These are phyloP conservation scores for Colletotrichum sp. DNA, from an alignment of 2,329 filamentous ascomycete genomes.

Conservation along the genomic window DNA sequence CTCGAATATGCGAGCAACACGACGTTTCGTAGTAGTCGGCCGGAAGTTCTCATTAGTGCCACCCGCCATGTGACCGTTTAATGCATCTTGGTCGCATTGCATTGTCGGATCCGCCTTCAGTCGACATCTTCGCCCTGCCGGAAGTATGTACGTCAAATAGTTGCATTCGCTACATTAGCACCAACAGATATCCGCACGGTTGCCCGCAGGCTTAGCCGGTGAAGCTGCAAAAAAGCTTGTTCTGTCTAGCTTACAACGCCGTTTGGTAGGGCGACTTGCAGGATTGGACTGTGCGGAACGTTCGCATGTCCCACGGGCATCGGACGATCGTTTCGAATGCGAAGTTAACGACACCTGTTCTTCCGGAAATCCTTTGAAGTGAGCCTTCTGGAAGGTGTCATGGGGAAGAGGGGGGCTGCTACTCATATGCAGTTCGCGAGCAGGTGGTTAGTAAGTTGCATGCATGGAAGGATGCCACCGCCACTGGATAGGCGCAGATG, in stretches of 20 bases:
- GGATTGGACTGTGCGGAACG: not conserved
- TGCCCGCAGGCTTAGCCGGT: not conserved
- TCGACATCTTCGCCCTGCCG: not conserved
- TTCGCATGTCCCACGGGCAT: not conserved
- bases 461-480: not conserved
- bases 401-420: not conserved
- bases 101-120: not conserved
- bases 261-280: not conserved
- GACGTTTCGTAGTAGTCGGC: not conserved
- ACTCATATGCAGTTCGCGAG: not conserved
- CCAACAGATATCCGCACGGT: conserved; percentile 1
- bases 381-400: not conserved
- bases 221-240: not conserved
- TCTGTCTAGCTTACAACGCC: not conserved
- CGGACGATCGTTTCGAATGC: conserved; percentile 21
- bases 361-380: not conserved
- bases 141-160: not conserved
- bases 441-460: not conserved
- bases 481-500: not conserved
- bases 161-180: not conserved
- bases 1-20: not conserved
- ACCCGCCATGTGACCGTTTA: too few relatives aligned
- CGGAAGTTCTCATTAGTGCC: not conserved
- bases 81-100: not conserved
- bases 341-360: conserved; percentile 10